Base-by-base conservation (phyloP, 257 asterid genomes). In the Ilex aquifolium region DNA sequence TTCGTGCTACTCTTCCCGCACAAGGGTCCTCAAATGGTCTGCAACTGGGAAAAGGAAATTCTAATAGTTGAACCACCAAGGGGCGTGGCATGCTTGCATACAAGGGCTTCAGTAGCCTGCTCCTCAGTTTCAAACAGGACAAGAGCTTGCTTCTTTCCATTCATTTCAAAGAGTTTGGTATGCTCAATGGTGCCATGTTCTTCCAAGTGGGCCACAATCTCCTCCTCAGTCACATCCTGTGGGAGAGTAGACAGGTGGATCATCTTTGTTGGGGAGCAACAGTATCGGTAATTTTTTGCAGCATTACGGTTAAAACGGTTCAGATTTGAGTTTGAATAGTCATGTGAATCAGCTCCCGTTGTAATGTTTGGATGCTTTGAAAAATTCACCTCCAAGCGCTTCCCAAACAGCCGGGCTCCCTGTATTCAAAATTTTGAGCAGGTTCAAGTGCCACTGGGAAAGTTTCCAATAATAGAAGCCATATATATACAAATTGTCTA, bases 251-350 rank as follows among this genome's bases (percentile, higher is more conserved):
- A 93, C 61, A 93, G 68, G 82, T 93, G 97, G 72, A 90, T 87
- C 95, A 87, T 90, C 83, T 87, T 93, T 65, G 96, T 93, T 2
- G 99, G 99, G 7, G 99, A 87, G 73, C 99, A 93, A 72, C 97
- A 93, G 69, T 93, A 93, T 56, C 95, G 80, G 68, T 93, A 93
- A 68, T 89, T 93, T 72, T 93, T 93, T 36, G 93, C 97, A 11
- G 99, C 99, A 65, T 93, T 93, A 10, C 96, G 86, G 60, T 93
- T 89, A 77, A 90, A 93, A 58, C 99, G 97, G 63, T 92, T 90
- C 72, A 93, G 97, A 65, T 83, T 93, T 64, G 99, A 93, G 85
- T 80, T 93, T 61, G 88, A 74, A 74, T 93, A 93, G 59, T 93
- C 99, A 15, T 82, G 99, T 30, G 99, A 85, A 65, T 93, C 99